Evolutionary conservation across 805 yeast species (phyloP), one percentile per base, ranked within the genome.

Genomic region (Yamadazyma philogaea): DNA sequence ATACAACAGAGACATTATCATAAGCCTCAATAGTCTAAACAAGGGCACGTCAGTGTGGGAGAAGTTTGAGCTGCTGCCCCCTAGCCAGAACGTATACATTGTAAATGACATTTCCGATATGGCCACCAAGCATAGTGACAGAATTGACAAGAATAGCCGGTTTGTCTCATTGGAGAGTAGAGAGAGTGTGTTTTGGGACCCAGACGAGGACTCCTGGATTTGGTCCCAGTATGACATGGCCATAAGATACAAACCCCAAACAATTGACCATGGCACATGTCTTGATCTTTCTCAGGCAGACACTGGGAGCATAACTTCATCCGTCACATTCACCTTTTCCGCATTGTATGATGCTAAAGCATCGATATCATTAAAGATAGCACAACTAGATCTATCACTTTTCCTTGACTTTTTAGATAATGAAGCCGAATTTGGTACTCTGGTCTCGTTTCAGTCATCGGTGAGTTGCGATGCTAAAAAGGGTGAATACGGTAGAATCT

Each of bases 401-500:
- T n/a, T 41, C 3, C 35, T 42, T 20, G 38, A 42, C 32, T 37
- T 34, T 15, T 24, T 42, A 4, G 38, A 42, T 17, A 28, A 17
- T 15, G 45, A 37, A 11, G 7, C 21, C 11, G 33, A 24, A 19
- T 30, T 31, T 7, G 37, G 33, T 18, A 10, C 24, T 2, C 33
- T 19, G 27, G 34, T 37, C 5, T 32, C 41, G 6, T 26, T 19
- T 15, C 22, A 22, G 17, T 12, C 26, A 7, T n/a, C 44, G 14
- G 44, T 39, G n/a, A 41, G 43, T 17, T 55, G 59, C 39, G 32
- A 38, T 21, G 41, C 46, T n/a, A 48, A 31, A 7, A 31, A 39
- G 15, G 56, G 56, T 6, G 42, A 47, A 30, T 42, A 39, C 36
- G 57, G 52, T 1, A 53, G 52, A 30, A 7, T 54, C 14, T 46